Conservation (phyloP, 2,329 filamentous ascomycete genomes). For the Trichophyton verrucosum region DNA sequence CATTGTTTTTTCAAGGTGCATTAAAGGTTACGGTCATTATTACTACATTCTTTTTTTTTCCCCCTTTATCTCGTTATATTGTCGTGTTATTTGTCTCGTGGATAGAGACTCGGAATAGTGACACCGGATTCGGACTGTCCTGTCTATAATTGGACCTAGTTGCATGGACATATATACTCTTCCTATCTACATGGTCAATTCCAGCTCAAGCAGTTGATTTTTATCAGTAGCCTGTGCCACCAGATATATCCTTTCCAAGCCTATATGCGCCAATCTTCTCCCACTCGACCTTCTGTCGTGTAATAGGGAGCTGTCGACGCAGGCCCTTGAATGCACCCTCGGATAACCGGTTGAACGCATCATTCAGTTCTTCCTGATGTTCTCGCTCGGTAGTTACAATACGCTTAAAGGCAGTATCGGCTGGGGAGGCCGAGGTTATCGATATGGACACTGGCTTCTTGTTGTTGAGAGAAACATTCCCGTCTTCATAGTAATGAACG, state of each 20-base stretch:
- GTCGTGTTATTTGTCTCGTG: no score
- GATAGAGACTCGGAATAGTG: no score
- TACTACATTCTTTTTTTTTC: neutral
- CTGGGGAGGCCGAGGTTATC: conserved; percentile 50
- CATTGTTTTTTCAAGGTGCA: neutral
- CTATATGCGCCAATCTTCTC: conserved; percentile 93
- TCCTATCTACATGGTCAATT: neutral
- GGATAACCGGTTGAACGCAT: conserved; percentile 73
- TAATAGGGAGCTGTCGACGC: conserved; percentile 85
- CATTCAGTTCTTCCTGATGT: conserved; percentile 93
- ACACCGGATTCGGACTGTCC: no score
- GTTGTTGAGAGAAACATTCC: conserved; percentile 89
- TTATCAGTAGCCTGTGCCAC: conserved; percentile 39
- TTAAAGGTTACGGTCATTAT: neutral
- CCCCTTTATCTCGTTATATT: neutral
- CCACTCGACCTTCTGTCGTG: conserved; percentile 98
- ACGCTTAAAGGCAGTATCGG: conserved; percentile 61
- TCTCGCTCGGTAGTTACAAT: conserved; percentile 73
- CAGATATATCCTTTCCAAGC: conserved; percentile 66
- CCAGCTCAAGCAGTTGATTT: neutral
- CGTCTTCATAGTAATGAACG: conserved; percentile 99
- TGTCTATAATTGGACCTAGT: neutral
- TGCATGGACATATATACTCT: neutral
- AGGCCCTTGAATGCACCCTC: conserved; percentile 93
- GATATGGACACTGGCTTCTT: conserved; percentile 58